Evolutionary conservation across 345 rosid genomes (phyloP).

Genomic region (Eucalyptus brandiana): DNA sequence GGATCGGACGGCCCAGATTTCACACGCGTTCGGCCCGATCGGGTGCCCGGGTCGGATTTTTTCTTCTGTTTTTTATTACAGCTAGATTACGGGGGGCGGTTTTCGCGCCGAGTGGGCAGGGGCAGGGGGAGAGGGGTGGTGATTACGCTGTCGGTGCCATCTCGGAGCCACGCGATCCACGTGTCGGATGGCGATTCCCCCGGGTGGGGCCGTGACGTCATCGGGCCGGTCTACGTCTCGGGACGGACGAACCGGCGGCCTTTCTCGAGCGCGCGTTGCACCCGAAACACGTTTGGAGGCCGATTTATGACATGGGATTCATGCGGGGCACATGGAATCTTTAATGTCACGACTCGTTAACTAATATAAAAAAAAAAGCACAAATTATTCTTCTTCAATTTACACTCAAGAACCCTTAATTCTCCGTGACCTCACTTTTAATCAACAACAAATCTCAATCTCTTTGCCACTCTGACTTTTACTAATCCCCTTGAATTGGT

Average conservation of each 20-base stretch:
- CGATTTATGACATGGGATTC: neutral
- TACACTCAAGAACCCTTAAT: neutral
- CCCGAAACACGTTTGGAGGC: neutral
- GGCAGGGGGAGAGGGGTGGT: neutral
- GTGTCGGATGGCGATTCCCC: neutral
- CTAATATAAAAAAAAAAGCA: no score
- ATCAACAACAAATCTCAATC: neutral
- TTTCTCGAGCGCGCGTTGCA: no score
- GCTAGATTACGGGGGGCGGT: neutral
- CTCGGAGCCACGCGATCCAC: neutral
- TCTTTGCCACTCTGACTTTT: neutral
- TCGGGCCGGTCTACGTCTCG: neutral
- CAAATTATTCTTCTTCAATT: neutral
- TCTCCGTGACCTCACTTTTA: neutral
- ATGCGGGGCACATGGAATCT: neutral
- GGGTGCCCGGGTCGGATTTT: neutral
- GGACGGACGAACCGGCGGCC: neutral
- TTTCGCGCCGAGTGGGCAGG: neutral
- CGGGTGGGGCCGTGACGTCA: neutral
- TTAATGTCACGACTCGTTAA: neutral
- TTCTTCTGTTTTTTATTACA: neutral
- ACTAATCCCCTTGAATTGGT: accelerated
- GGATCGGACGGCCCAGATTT: neutral
- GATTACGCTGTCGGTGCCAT: neutral
- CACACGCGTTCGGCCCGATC: neutral